Percentiles rank a stretch among this genome's conserved stretches.
Evolutionary conservation across 1,284 basidiomycete species (phyloP).

Genomic region (Meripilus lineatus): DNA sequence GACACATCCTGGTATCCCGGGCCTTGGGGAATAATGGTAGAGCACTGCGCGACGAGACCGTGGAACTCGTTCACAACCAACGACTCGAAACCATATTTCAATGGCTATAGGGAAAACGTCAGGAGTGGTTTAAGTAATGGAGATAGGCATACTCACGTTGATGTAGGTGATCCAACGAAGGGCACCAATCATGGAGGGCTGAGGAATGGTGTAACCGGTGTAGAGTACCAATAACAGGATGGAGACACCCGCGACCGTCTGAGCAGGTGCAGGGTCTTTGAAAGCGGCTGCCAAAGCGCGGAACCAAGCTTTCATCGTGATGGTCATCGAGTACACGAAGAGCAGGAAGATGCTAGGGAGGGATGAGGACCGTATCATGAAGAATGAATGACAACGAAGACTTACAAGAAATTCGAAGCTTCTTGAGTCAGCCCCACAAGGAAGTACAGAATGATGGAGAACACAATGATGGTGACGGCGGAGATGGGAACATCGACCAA

Average conservation of each 20-base stretch:
- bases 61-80: constrained; percentile 56
- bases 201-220: constrained; percentile 45
- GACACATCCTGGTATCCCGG: constrained; percentile 49
- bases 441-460: constrained; percentile 60
- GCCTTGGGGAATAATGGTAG: constrained; percentile 40
- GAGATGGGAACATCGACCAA: constrained; percentile 70
- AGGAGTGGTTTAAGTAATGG: not conserved
- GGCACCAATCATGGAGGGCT: constrained; percentile 57
- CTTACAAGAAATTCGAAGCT: constrained; percentile 59
- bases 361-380: not conserved
- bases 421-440: constrained; percentile 52
- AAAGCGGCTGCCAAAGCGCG: constrained; percentile 53
- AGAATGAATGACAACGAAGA: constrained; percentile 7
- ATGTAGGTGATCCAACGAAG: constrained; percentile 62
- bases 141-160: constrained; percentile 39
- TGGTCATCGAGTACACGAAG: constrained; percentile 43
- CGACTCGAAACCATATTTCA: constrained; percentile 49
- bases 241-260: constrained; percentile 54
- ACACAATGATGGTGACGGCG: constrained; percentile 43
- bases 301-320: constrained; percentile 64
- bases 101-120: constrained; percentile 27
- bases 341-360: constrained; percentile 44
- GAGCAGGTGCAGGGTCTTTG: constrained; percentile 48
- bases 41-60: constrained; percentile 36
- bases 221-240: constrained; percentile 43